These are phyloP conservation scores for Nyctanthes arbortristis DNA, from an alignment of 257 asterid genomes.

Conservation along the genomic window DNA sequence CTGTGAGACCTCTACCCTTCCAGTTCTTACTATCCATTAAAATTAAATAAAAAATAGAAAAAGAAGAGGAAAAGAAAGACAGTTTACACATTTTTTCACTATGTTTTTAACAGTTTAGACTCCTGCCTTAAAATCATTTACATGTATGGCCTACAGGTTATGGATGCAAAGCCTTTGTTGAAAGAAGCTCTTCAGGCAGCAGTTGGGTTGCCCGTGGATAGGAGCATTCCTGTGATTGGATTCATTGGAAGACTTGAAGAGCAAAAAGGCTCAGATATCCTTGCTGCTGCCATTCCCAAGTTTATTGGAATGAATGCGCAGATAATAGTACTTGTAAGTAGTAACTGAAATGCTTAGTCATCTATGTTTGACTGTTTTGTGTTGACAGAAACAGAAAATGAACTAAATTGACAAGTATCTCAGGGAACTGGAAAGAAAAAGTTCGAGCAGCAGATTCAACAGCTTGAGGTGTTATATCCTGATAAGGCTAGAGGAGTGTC, in stretches of 20 bases:
- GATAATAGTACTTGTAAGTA: slow-evolving; percentile 79
- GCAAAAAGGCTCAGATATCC: slow-evolving; percentile 96
- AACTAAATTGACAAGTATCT: neutral
- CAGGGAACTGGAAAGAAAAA: slow-evolving; percentile 94
- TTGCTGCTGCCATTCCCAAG: slow-evolving; percentile 76
- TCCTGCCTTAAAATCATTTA: neutral
- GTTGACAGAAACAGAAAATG: neutral
- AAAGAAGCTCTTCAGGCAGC: slow-evolving; percentile 97
- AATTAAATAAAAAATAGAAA: no score
- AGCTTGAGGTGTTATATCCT: slow-evolving; percentile 89
- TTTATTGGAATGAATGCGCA: slow-evolving; percentile 71
- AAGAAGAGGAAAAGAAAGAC: neutral
- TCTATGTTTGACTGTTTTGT: neutral
- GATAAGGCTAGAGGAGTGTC: slow-evolving; percentile 85
- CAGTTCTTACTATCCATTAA: neutral
- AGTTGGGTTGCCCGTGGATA: slow-evolving; percentile 87
- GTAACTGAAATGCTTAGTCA: slow-evolving; percentile 1
- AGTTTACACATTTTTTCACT: neutral
- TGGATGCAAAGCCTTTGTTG: slow-evolving; percentile 72
- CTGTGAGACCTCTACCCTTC: slow-evolving; percentile 43
- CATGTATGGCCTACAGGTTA: slow-evolving; percentile 44
- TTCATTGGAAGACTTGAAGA: slow-evolving; percentile 98
- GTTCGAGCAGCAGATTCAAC: slow-evolving; percentile 74
- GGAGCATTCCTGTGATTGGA: slow-evolving; percentile 77
- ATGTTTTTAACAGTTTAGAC: neutral